Percentiles rank a stretch among this genome's conserved stretches.
Evolutionary conservation across 139 green algal species (phyloP).

Genomic region (Penium margaritaceum): DNA sequence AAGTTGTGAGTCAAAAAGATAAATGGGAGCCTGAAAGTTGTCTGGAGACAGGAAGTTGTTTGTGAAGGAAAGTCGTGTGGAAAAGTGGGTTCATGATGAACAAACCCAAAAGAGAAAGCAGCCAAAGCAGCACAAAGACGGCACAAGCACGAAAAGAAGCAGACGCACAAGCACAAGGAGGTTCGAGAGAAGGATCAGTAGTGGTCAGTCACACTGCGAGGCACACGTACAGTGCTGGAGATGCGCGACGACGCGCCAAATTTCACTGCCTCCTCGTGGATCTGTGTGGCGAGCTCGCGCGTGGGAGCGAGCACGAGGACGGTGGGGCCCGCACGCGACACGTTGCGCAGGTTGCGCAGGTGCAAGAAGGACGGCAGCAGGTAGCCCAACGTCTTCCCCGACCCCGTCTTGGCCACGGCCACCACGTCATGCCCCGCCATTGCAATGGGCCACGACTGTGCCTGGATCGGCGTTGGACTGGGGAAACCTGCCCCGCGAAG

Average conservation of each 20-base stretch:
- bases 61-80: too few relatives aligned
- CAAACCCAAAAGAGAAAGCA: too few relatives aligned
- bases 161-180: too few relatives aligned
- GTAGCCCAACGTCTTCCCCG: conserved; percentile 78
- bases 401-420: conserved; percentile 80
- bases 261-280: conserved; percentile 83
- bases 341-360: conserved; percentile 57
- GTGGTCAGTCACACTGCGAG: too few relatives aligned
- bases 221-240: conserved; percentile 43
- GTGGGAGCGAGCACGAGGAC: conserved; percentile 75
- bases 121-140: too few relatives aligned
- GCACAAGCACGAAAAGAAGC: too few relatives aligned
- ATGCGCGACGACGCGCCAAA: conserved; percentile 75
- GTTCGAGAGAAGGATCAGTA: too few relatives aligned
- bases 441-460: conserved; percentile 72
- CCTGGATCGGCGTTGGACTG: conserved; percentile 73
- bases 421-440: conserved; percentile 69
- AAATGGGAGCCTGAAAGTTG: too few relatives aligned
- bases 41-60: too few relatives aligned
- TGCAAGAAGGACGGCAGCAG: conserved; percentile 72
- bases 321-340: conserved; percentile 51
- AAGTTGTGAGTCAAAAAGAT: too few relatives aligned
- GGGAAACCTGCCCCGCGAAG: conserved; percentile 58
- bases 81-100: too few relatives aligned
- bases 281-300: conserved; percentile 86